Evolutionary conservation across 2,329 filamentous ascomycete species (phyloP), one percentile per base, ranked within the genome.

Genomic region (Alternaria sp.): DNA sequence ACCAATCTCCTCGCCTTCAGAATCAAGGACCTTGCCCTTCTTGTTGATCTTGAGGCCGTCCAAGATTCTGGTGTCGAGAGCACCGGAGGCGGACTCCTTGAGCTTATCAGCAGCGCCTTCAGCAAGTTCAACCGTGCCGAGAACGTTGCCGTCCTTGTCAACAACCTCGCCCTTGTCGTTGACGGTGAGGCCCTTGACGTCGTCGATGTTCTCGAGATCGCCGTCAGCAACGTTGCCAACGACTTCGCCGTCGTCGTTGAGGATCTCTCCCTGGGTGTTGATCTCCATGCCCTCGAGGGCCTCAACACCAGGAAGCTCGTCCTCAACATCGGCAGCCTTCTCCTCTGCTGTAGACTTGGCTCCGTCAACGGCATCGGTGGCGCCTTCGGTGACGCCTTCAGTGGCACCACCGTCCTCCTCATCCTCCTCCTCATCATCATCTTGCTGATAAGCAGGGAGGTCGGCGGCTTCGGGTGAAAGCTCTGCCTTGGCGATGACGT

Each of bases 31-130:
- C 75, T 83, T 82, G 75, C 82, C 82, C 78, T 86, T 86, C 79
- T 86, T 86, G 78, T 86, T 86, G 75, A 86, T 81, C 74, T 85
- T 85, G 54, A 83, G 78, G 68, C 84, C 82, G 70, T 86, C 78
- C 48, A 85, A 69, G 68, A 84, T 84, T 57, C 81, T 78, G 43
- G 82, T 72, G 63, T 83, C 82, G 43, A 83, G 76, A 55, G 77
- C 74, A 30, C 77, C 70, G 41, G 75, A 67, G 26, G 77, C 75
- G 36, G 75, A 67, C 54, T 81, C 80, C 63, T 80, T 78, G 59
- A 83, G 79, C 70, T 80, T 81, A 64, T 84, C 81, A 52, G 80
- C 77, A 63, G 81, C 78, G 61, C 81, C 81, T 53, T 84, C 81
- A 48, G 81, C 82, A 63, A 84, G 80, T 64, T 84, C 82, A 54